These are phyloP conservation scores for Macrocybe gigantea DNA, from an alignment of 768 basidiomycete genomes.

Conservation along the genomic window DNA sequence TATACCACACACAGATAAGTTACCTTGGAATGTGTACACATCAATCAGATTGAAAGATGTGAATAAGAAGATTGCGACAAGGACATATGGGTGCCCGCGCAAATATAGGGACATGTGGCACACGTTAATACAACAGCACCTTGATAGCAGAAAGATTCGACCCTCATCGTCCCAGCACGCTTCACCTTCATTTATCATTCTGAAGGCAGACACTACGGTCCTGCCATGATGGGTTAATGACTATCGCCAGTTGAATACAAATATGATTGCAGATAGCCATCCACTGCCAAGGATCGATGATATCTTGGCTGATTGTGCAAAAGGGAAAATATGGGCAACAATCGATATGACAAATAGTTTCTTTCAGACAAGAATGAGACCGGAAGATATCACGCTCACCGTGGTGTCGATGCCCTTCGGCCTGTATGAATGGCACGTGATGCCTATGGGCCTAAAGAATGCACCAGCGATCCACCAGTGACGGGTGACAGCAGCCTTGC, in stretches of 20 bases:
- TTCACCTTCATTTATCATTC: slow-evolving; percentile 33
- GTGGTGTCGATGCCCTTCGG: slow-evolving; percentile 30
- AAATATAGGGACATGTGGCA: slow-evolving; percentile 28
- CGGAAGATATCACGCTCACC: slow-evolving; percentile 21
- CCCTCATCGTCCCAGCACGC: slow-evolving; percentile 21
- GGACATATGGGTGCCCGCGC: slow-evolving; percentile 23
- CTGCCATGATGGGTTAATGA: slow-evolving; percentile 31
- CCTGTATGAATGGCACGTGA: slow-evolving; percentile 23
- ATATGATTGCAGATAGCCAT: slow-evolving; percentile 21
- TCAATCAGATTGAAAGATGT: slow-evolving; percentile 22
- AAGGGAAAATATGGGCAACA: slow-evolving; percentile 25
- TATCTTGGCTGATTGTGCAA: slow-evolving; percentile 27
- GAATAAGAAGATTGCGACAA: slow-evolving; percentile 12
- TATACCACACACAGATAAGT: slow-evolving; percentile 14
- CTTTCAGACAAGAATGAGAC: slow-evolving; percentile 26
- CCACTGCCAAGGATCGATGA: slow-evolving; percentile 23
- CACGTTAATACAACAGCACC: slow-evolving; percentile 24
- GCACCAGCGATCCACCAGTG: slow-evolving; percentile 24
- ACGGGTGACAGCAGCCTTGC: slow-evolving; percentile 17
- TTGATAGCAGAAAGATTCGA: slow-evolving; percentile 22
- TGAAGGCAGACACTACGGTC: slow-evolving; percentile 19
- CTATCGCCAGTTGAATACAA: slow-evolving; percentile 23
- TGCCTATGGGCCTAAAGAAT: slow-evolving; percentile 16
- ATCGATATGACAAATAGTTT: slow-evolving; percentile 34
- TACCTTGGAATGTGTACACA: slow-evolving; percentile 17